phyloP scores from a whole-genome alignment of 2,329 filamentous ascomycete genomes.

The Fusarium abutilonis region DNA sequence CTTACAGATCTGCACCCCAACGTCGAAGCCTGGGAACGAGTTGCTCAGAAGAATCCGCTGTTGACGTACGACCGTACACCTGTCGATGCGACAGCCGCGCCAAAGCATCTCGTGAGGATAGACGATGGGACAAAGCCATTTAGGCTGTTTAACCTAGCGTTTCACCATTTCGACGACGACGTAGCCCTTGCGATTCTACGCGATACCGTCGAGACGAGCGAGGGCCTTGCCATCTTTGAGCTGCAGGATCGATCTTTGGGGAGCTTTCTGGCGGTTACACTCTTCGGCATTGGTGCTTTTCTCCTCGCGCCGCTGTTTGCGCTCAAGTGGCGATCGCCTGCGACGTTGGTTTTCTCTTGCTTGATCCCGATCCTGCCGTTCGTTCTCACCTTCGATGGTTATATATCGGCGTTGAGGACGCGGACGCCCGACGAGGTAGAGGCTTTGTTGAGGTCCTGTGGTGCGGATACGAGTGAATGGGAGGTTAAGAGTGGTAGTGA shows the following conservation, averaged over 20 bases:
- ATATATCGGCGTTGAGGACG: conserved; percentile 73
- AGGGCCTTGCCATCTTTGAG: conserved; percentile 78
- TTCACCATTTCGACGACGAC: conserved; percentile 78
- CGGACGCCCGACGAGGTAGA: conserved; percentile 73
- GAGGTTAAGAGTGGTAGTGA: conserved; percentile 59
- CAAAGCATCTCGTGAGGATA: conserved; percentile 57
- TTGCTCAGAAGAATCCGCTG: conserved; percentile 62
- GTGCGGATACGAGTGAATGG: conserved; percentile 58
- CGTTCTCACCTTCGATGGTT: conserved; percentile 74
- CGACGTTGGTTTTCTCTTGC: conserved; percentile 73
- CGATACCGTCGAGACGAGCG: conserved; percentile 71
- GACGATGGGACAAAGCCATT: conserved; percentile 64
- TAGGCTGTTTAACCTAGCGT: conserved; percentile 76
- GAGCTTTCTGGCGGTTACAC: conserved; percentile 62
- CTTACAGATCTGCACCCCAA: conserved; percentile 75
- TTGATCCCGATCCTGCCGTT: conserved; percentile 73
- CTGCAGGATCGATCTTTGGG: conserved; percentile 72
- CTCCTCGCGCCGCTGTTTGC: conserved; percentile 63
- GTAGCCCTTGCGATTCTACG: conserved; percentile 68
- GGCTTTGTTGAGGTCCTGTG: conserved; percentile 63
- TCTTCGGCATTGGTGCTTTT: conserved; percentile 63
- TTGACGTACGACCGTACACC: conserved; percentile 68
- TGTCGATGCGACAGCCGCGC: conserved; percentile 72
- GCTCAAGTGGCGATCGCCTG: conserved; percentile 61
- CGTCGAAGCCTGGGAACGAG: conserved; percentile 65